These are phyloP conservation scores for Leccinum boreale DNA, from an alignment of 768 basidiomycete genomes.

Conservation along the genomic window DNA sequence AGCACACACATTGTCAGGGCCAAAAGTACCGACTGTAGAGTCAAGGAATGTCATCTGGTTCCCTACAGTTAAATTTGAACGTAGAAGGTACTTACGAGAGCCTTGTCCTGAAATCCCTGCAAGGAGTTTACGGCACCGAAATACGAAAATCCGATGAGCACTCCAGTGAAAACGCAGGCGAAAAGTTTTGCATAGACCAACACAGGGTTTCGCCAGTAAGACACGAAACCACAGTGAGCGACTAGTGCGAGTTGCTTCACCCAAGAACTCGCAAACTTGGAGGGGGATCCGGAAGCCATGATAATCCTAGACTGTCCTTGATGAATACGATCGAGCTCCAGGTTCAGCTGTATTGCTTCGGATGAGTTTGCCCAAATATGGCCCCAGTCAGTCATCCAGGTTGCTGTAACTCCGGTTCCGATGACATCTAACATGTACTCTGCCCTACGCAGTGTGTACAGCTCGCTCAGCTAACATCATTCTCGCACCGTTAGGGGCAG, in stretches of 20 bases:
- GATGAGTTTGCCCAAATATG: conserved; percentile 44
- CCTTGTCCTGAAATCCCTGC: conserved; percentile 41
- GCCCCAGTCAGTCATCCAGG: conserved; percentile 46
- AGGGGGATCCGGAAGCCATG: conserved; percentile 18
- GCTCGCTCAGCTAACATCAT: not conserved
- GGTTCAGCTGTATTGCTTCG: conserved; percentile 36
- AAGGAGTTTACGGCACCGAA: conserved; percentile 33
- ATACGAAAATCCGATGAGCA: conserved; percentile 45
- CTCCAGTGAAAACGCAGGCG: conserved; percentile 32
- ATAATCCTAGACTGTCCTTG: conserved; percentile 30
- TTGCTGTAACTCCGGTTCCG: conserved; percentile 52
- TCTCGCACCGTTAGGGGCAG: not conserved
- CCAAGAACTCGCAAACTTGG: conserved; percentile 40
- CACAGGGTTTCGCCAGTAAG: conserved; percentile 40
- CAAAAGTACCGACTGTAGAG: conserved; percentile 48
- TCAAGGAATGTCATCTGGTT: not conserved
- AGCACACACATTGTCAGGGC: conserved; percentile 41
- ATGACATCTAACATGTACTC: conserved; percentile 52
- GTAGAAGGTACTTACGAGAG: conserved; percentile 33
- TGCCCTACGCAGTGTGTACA: conserved; percentile 29
- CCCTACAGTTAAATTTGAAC: not conserved
- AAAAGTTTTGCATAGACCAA: conserved; percentile 39
- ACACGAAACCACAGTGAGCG: conserved; percentile 28
- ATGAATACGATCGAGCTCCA: conserved; percentile 44
- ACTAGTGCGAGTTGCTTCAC: conserved; percentile 33